phyloP scores from a whole-genome alignment of 768 basidiomycete species.

The Pholiota molesta region DNA sequence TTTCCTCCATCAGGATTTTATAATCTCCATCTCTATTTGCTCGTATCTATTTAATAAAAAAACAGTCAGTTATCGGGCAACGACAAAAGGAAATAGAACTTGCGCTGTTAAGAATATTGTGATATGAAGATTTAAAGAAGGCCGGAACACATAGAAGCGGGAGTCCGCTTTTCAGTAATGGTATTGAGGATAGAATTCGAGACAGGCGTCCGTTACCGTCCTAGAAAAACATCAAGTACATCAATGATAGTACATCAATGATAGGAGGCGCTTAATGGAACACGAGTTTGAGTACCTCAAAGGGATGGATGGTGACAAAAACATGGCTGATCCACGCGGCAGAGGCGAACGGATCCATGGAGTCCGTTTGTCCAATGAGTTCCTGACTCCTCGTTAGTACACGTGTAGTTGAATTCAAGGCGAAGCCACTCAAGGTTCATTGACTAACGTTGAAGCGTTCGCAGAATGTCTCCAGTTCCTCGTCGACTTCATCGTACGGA shows the following conservation, averaged over 20 bases:
- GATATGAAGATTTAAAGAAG: neutral
- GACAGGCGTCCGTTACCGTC: constrained; percentile 23
- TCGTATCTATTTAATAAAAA: constrained; percentile 5
- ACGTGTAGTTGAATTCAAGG: neutral
- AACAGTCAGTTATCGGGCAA: neutral
- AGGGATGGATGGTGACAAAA: constrained; percentile 22
- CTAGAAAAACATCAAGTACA: constrained; percentile 9
- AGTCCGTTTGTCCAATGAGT: constrained; percentile 9
- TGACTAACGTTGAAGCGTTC: constrained; percentile 16
- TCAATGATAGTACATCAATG: too few relatives aligned
- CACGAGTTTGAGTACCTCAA: constrained; percentile 11
- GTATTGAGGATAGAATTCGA: constrained; percentile 20
- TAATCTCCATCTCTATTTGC: constrained; percentile 13
- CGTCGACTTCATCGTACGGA: constrained; percentile 18
- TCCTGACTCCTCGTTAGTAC: constrained; percentile 13
- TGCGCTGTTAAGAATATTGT: neutral
- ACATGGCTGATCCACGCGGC: constrained; percentile 25
- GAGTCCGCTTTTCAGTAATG: constrained; percentile 14
- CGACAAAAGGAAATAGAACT: neutral
- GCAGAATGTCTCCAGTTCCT: constrained; percentile 18
- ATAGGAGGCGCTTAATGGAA: too few relatives aligned
- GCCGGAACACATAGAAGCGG: constrained; percentile 17
- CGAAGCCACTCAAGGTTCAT: too few relatives aligned
- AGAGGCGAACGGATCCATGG: constrained; percentile 20
- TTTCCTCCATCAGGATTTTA: constrained; percentile 1